Evolutionary conservation across 2,329 filamentous ascomycete species (phyloP), one percentile per base, ranked within the genome.

Genomic region (Cercospora sp.): DNA sequence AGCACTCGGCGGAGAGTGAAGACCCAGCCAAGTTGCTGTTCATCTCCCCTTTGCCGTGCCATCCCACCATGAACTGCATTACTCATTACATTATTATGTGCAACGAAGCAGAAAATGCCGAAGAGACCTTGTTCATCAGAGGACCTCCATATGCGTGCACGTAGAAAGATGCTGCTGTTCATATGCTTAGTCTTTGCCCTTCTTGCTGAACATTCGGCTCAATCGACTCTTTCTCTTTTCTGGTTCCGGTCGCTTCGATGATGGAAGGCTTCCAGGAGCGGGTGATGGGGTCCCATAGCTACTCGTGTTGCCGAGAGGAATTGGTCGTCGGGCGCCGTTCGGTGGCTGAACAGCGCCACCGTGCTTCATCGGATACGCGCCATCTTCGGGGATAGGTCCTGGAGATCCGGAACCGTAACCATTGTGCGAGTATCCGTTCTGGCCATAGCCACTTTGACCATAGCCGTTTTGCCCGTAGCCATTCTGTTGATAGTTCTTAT

Each of bases 141-240:
- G 45, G 23, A 20, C 20, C 45, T 51, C 45, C 9, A 12, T 51
- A 13, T 23, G 45, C 20, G 36, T 23, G 45, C 45, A 51, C 20
- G 45, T 51, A 51, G 20, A 51, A 51, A 51, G 45, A 51, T 51
- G 9, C 30, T 53, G 65, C 30, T 60, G 26, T 26, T n/a, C 53
- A 51, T 36, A 60, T 58, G 18, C 12, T 64, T 55, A 64, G 18
- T 60, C 42, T 68, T 72, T 75, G 18, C 79, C 82, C 59, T 81
- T 83, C 80, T 85, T 93, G 84, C 91, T 95, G 79, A 97, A 95
- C 65, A 89, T 86, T 74, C 89, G 88, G 77, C 91, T 88, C 75
- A 98, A 89, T 93, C 94, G 97, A 78, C 93, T 95, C 85, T 93
- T 94, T 72, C 91, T 86, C 85, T 96, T 97, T 69, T 93, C 90